Percentiles rank a stretch among this genome's conserved stretches.
Conservation (phyloP, 192 early-diverging fungal genomes). For the Entophlyctis luteolus region DNA sequence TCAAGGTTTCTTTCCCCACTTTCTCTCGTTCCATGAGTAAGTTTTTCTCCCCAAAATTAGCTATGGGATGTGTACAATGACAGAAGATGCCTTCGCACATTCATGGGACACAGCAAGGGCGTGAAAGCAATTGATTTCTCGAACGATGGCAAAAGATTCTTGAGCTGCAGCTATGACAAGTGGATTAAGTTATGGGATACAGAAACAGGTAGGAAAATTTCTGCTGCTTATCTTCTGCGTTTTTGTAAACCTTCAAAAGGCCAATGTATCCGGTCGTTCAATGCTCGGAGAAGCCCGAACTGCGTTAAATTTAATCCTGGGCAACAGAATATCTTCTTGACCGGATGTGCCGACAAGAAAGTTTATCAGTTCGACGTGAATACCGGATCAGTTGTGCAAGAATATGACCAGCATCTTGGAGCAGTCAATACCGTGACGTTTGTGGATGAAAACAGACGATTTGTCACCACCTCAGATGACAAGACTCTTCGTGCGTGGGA, state of each 20-base stretch:
- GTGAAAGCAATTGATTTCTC: slow-evolving; percentile 89
- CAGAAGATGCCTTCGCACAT: slow-evolving; percentile 78
- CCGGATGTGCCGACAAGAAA: slow-evolving; percentile 90
- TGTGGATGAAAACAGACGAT: slow-evolving; percentile 88
- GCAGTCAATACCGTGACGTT: slow-evolving; percentile 97
- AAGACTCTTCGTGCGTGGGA: slow-evolving; percentile 97
- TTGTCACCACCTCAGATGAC: slow-evolving; percentile 95
- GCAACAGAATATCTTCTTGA: slow-evolving; percentile 83
- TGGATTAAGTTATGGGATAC: slow-evolving; percentile 97
- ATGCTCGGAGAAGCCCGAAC: slow-evolving; percentile 77
- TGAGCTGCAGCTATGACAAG: slow-evolving; percentile 87
- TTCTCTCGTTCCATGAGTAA: not conserved
- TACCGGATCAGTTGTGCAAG: slow-evolving; percentile 79
- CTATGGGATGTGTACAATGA: slow-evolving; percentile 94
- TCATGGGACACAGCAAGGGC: slow-evolving; percentile 86
- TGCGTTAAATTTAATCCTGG: slow-evolving; percentile 91
- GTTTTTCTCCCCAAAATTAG: slow-evolving; percentile 29
- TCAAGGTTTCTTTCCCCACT: slow-evolving; percentile 59
- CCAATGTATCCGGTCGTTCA: slow-evolving; percentile 72
- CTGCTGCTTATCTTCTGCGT: not conserved
- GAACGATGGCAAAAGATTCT: slow-evolving; percentile 77
- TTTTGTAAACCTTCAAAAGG: slow-evolving; percentile 39
- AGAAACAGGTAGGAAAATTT: slow-evolving; percentile 68
- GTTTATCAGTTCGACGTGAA: slow-evolving; percentile 86
- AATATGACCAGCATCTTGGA: slow-evolving; percentile 96